Evolutionary conservation across 257 asterid species (phyloP), one percentile per base, ranked within the genome.

Genomic region (Nicotiana tabacum): DNA sequence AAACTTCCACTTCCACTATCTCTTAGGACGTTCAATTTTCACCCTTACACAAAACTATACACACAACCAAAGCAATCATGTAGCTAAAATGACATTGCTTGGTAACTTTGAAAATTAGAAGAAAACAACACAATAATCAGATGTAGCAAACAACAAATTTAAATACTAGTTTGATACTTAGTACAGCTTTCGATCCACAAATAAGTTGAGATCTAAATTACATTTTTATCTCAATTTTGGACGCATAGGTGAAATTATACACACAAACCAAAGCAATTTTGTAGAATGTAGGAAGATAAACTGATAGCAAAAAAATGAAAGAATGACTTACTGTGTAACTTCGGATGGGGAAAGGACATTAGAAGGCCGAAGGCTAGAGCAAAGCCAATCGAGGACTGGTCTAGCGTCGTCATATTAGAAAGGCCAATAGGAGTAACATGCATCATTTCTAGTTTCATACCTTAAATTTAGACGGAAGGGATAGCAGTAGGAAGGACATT

Each of bases 321-420:
- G 78, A 62, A 79, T 30, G 12, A 82, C 82, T 78, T 92, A 95
- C 99, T 91, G 97, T 56, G 95, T 85, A 86, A 95, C 91, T 82
- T 95, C 96, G 18, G 96, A 86, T 18, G 93, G 92, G 64, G 97
- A 90, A 84, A 95, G 97, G 77, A 95, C 99, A 60, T 94, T 95
- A 60, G 98, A 92, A 30, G 94, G 98, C 72, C 97, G 97, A 69
- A 95, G 98, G 87, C 96, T 94, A 24, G 98, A 95, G 92, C 97
- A 94, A 48, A 95, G 94, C 99, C 99, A 95, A 85, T 95, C 97
- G 85, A 95, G 98, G 39, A 95, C 87, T 65, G 98, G 99, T 16
- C 98, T 93, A 87, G 92, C 97, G 85, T 95, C 99, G 76, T 95
- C 99, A 91, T 95, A 94, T 83, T 95, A 98, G 84, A 95, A 94